phyloP scores from a whole-genome alignment of 306 rosid genomes.

The Rosa rugosa region DNA sequence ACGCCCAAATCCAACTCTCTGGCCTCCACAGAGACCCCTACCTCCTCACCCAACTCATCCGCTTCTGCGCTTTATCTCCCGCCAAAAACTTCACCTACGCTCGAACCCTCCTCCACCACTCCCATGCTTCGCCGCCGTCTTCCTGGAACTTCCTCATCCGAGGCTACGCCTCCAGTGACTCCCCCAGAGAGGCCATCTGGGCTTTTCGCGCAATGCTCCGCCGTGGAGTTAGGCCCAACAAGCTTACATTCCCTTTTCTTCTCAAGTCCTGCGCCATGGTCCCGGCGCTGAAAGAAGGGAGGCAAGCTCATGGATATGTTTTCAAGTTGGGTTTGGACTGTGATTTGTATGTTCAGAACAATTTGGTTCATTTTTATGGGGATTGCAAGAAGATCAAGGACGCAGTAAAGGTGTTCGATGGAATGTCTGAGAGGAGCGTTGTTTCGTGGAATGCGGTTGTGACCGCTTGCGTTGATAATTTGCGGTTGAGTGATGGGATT shows the following conservation, averaged over 20 bases:
- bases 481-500: conserved; percentile 49
- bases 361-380: conserved; percentile 62
- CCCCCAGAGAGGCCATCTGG: conserved; percentile 51
- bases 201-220: conserved; percentile 55
- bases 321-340: conserved; percentile 63
- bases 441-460: conserved; percentile 86
- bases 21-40: conserved; percentile 53
- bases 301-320: conserved; percentile 54
- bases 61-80: conserved; percentile 52
- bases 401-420: conserved; percentile 61
- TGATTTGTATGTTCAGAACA: conserved; percentile 75
- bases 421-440: conserved; percentile 56
- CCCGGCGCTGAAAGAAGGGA: conserved; percentile 51
- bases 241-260: conserved; percentile 70
- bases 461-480: conserved; percentile 71
- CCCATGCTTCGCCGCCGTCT: conserved; percentile 34
- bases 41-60: conserved; percentile 58
- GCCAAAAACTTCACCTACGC: conserved; percentile 52
- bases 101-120: conserved; percentile 39
- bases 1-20: conserved; percentile 56
- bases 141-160: conserved; percentile 81
- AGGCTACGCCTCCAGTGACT: conserved; percentile 57
- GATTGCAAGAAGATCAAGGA: conserved; percentile 54
- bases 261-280: conserved; percentile 60
- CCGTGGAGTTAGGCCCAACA: conserved; percentile 50